These are phyloP conservation scores for Kwoniella sp. DNA, from an alignment of 768 basidiomycete species.

Conservation along the genomic window DNA sequence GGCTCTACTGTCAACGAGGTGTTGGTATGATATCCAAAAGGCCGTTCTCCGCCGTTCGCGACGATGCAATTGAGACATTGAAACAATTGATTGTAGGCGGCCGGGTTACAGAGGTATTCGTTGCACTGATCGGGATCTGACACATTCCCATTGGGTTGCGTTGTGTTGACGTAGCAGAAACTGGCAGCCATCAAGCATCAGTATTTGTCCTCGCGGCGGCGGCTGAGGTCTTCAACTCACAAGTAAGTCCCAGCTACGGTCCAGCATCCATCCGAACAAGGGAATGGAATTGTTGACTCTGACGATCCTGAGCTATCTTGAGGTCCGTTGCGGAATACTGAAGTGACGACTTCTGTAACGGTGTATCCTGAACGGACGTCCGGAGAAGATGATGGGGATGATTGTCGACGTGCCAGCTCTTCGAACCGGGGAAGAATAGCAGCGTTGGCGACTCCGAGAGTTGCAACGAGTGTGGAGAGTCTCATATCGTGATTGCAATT, in stretches of 20 bases:
- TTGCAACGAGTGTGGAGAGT: neutral
- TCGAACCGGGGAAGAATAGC: neutral
- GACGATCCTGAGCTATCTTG: neutral
- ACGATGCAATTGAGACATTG: slow-evolving; percentile 28
- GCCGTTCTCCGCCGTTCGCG: slow-evolving; percentile 23
- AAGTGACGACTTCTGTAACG: neutral
- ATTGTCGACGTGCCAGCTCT: neutral
- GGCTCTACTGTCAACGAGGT: neutral
- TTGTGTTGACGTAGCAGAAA: neutral
- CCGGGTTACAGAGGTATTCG: neutral
- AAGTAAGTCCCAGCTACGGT: neutral
- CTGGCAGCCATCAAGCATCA: neutral
- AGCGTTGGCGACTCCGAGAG: neutral
- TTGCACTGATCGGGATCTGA: neutral
- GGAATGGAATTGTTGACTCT: neutral
- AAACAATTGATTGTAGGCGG: slow-evolving; percentile 7
- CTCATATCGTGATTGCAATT: neutral
- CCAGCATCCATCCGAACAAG: neutral
- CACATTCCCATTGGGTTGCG: neutral
- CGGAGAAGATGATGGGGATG: neutral
- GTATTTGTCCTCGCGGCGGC: neutral
- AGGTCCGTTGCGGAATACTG: neutral
- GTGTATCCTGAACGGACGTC: neutral
- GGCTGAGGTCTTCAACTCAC: neutral
- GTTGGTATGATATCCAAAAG: slow-evolving; percentile 7